These are phyloP conservation scores for Fusarium falciforme DNA, from an alignment of 2,329 filamentous ascomycete genomes.

Conservation along the genomic window DNA sequence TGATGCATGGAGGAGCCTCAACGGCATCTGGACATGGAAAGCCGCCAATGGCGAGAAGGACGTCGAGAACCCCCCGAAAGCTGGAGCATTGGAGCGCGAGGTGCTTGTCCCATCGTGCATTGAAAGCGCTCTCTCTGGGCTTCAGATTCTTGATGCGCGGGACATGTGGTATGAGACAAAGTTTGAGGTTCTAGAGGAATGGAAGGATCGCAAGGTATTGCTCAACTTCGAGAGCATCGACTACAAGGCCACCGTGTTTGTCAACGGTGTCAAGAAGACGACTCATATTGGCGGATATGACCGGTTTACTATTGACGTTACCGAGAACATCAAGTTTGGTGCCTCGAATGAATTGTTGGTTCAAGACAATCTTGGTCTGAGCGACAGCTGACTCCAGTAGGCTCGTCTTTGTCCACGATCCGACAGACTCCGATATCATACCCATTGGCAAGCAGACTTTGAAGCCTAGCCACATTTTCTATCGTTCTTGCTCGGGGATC, in stretches of 20 bases:
- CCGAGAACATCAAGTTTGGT: constrained; percentile 10
- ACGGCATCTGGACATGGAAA: constrained; percentile 68
- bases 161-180: constrained; percentile 61
- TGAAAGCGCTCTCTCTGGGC: constrained; percentile 60
- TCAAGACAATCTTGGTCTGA: neutral
- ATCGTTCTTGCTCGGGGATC: constrained; percentile 78
- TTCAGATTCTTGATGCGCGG: constrained; percentile 55
- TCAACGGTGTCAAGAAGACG: constrained; percentile 21
- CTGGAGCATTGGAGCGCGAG: constrained; percentile 44
- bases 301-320: constrained; percentile 24
- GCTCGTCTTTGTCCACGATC: constrained; percentile 71
- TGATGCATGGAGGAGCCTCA: constrained; percentile 65
- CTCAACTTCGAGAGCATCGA: constrained; percentile 33
- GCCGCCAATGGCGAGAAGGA: constrained; percentile 43
- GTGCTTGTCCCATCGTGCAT: constrained; percentile 58
- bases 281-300: constrained; percentile 30
- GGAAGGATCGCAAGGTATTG: constrained; percentile 4
- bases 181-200: constrained; percentile 13
- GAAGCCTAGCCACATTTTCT: constrained; percentile 72
- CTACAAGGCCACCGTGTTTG: constrained; percentile 28
- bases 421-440: constrained; percentile 71
- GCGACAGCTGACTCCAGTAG: neutral
- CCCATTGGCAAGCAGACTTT: constrained; percentile 75
- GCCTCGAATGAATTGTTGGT: constrained; percentile 24
- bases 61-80: constrained; percentile 2